A percentile compares a stretch with the other conserved stretches of the same genome.
Conservation (phyloP, 2,329 filamentous ascomycete genomes). For the Ascomycota sp. region DNA sequence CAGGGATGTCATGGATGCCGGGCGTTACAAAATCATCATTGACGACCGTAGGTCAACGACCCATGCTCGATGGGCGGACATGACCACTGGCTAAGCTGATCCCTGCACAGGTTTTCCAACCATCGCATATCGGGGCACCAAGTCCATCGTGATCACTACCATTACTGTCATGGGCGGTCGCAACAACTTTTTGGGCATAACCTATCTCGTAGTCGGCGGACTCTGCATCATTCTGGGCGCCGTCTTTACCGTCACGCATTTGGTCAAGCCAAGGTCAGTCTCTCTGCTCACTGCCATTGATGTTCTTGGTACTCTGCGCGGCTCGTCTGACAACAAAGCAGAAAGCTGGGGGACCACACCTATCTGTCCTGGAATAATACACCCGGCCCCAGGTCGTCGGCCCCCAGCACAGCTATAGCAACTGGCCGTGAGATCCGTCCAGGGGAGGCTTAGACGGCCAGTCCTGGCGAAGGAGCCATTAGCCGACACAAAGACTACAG, state of each 20-base stretch:
- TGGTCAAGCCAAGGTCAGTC: slow-evolving; percentile 70
- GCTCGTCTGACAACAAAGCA: slow-evolving; percentile 13
- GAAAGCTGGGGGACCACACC: slow-evolving; percentile 94
- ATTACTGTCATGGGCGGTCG: slow-evolving; percentile 83
- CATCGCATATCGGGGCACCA: slow-evolving; percentile 60
- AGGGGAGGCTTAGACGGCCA: slow-evolving; percentile 19
- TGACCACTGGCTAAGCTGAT: not conserved
- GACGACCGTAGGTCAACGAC: slow-evolving; percentile 46
- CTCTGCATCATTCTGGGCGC: slow-evolving; percentile 77
- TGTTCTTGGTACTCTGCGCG: slow-evolving; percentile 1
- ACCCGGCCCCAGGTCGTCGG: slow-evolving; percentile 21
- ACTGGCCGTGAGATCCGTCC: slow-evolving; percentile 35
- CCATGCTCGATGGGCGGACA: too few relatives aligned
- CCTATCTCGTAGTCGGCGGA: slow-evolving; percentile 84
- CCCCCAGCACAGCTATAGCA: slow-evolving; percentile 22
- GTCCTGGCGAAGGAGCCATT: slow-evolving; percentile 7
- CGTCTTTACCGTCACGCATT: slow-evolving; percentile 74
- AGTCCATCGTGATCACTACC: slow-evolving; percentile 76
- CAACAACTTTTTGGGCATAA: slow-evolving; percentile 90
- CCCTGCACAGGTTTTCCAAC: slow-evolving; percentile 53
- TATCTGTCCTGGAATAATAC: slow-evolving; percentile 85
- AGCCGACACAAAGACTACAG: too few relatives aligned
- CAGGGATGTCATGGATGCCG: slow-evolving; percentile 39
- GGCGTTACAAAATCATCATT: slow-evolving; percentile 60
- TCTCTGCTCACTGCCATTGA: slow-evolving; percentile 1